These are phyloP conservation scores for Zygosaccharomyces bailii DNA, from an alignment of 805 yeast genomes.

Conservation along the genomic window DNA sequence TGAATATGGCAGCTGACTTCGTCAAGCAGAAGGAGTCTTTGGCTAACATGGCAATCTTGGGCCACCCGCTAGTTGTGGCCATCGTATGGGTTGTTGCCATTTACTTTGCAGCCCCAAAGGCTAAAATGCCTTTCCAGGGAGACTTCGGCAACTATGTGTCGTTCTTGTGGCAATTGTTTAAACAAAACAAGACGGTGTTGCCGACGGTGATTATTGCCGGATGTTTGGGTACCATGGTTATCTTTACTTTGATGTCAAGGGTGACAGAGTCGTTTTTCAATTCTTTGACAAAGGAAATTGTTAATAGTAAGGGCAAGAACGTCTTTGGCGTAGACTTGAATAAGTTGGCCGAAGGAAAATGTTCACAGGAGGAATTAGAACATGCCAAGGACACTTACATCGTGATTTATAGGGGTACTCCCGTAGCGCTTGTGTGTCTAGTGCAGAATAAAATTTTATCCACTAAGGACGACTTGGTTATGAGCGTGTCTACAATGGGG, in stretches of 20 bases:
- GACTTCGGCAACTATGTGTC: conserved; percentile 22
- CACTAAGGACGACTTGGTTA: conserved; percentile 42
- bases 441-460: conserved; percentile 44
- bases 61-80: conserved; percentile 43
- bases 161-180: conserved; percentile 23
- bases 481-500: conserved; percentile 56
- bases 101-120: conserved; percentile 23
- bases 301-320: conserved; percentile 36
- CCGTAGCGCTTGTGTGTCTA: conserved; percentile 59
- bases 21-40: conserved; percentile 44
- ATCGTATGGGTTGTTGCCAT: conserved; percentile 20
- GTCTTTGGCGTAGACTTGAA: conserved; percentile 49
- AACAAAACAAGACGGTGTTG: conserved; percentile 21
- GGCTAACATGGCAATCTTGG: conserved; percentile 45
- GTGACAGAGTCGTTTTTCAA: conserved; percentile 49
- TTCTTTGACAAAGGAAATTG: conserved; percentile 37
- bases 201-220: conserved; percentile 21
- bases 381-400: conserved; percentile 50
- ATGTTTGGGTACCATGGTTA: conserved; percentile 30
- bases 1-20: conserved; percentile 63
- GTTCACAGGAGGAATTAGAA: conserved; percentile 31
- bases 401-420: conserved; percentile 62
- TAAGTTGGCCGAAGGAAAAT: conserved; percentile 17
- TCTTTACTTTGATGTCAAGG: conserved; percentile 40
- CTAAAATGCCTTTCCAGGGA: conserved; percentile 20